phyloP scores from a whole-genome alignment of 805 yeast species.

The Cyberlindnera maclurae region DNA sequence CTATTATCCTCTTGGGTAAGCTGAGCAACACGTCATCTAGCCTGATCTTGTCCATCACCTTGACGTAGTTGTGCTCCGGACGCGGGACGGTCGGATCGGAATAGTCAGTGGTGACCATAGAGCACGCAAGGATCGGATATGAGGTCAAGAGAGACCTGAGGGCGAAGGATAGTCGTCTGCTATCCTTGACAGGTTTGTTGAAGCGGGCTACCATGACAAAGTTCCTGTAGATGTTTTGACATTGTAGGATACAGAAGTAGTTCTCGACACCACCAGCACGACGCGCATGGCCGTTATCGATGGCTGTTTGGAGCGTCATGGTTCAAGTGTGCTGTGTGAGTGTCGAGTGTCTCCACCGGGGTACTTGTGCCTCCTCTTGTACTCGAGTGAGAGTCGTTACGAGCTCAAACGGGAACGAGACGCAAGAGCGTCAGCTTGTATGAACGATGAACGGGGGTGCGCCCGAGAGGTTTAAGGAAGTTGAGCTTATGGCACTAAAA shows the following conservation, averaged over 20 bases:
- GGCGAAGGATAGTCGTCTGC: slow-evolving; percentile 5
- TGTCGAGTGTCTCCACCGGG: too few relatives aligned
- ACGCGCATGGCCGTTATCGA: slow-evolving; percentile 15
- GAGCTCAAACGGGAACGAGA: too few relatives aligned
- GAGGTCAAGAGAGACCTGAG: slow-evolving; percentile 8
- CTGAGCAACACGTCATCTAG: slow-evolving; percentile 11
- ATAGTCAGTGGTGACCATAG: slow-evolving; percentile 14
- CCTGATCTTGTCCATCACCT: slow-evolving; percentile 10
- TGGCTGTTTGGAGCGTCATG: too few relatives aligned
- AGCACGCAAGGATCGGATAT: slow-evolving; percentile 15
- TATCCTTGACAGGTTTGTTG: slow-evolving; percentile 5
- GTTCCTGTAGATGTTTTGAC: slow-evolving; percentile 16
- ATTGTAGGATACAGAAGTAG: slow-evolving; percentile 15
- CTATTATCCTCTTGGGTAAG: slow-evolving; percentile 6
- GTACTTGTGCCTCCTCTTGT: too few relatives aligned
- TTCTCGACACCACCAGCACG: slow-evolving; percentile 19
- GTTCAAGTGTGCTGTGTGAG: too few relatives aligned
- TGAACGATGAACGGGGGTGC: too few relatives aligned
- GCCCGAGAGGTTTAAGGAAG: too few relatives aligned
- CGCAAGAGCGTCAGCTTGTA: too few relatives aligned
- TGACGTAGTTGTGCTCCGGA: slow-evolving; percentile 16
- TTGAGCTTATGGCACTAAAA: too few relatives aligned
- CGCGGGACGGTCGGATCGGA: slow-evolving; percentile 10
- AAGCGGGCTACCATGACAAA: slow-evolving; percentile 13
- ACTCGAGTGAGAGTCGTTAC: too few relatives aligned